Percentiles rank a stretch among this genome's conserved stretches.
phyloP scores from a whole-genome alignment of 2,329 filamentous ascomycete species.

The Diplodia corticola region DNA sequence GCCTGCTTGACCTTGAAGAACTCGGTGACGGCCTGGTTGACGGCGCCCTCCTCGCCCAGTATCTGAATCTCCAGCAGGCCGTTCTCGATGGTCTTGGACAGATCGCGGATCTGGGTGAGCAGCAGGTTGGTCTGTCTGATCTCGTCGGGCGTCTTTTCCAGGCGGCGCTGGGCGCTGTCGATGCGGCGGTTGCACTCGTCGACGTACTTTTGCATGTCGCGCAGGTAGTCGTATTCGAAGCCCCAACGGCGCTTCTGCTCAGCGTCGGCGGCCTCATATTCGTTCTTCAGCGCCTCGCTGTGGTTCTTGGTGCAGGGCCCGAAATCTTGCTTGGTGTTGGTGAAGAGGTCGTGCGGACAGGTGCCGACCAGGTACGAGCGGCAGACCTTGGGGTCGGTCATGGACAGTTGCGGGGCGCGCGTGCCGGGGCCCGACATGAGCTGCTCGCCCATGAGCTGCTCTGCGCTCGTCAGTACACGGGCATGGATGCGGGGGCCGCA shows the following conservation, averaged over 20 bases:
- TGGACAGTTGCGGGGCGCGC: constrained; percentile 77
- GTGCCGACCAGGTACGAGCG: constrained; percentile 90
- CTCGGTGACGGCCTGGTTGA: constrained; percentile 81
- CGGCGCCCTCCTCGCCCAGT: constrained; percentile 76
- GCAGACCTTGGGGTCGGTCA: constrained; percentile 92
- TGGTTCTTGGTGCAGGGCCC: constrained; percentile 87
- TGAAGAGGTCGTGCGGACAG: constrained; percentile 98
- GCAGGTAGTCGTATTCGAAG: constrained; percentile 96
- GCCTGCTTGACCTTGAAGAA: constrained; percentile 82
- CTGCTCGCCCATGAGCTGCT: constrained; percentile 79
- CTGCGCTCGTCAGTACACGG: constrained; percentile 45
- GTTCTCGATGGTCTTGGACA: constrained; percentile 74
- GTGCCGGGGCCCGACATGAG: constrained; percentile 75
- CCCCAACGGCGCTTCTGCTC: constrained; percentile 75
- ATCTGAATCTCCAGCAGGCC: constrained; percentile 84
- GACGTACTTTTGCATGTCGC: constrained; percentile 94
- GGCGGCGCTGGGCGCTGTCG: constrained; percentile 79
- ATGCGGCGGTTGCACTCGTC: constrained; percentile 95
- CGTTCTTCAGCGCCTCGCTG: constrained; percentile 80
- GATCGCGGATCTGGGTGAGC: constrained; percentile 81
- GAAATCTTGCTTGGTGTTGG: constrained; percentile 97
- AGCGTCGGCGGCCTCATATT: constrained; percentile 76
- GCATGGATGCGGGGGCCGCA: constrained; percentile 17
- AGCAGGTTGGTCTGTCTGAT: constrained; percentile 91
- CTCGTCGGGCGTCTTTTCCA: constrained; percentile 98